A percentile compares a stretch with the other conserved stretches of the same genome.
These are phyloP conservation scores for Ascochyta rabiei DNA, from an alignment of 2,329 filamentous ascomycete species.

Conservation along the genomic window DNA sequence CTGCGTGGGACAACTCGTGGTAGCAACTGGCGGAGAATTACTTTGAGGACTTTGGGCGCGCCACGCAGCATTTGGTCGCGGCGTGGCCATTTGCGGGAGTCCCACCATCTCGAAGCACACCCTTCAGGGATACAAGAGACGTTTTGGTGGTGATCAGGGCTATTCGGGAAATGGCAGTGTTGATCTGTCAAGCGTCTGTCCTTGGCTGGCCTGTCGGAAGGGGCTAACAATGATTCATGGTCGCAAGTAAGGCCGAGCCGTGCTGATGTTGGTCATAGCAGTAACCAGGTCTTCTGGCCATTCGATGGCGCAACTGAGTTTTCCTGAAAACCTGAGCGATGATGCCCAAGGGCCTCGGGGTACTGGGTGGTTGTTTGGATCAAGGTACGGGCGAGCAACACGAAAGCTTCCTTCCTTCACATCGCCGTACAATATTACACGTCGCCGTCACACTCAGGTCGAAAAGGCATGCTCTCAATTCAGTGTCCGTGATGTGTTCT, in stretches of 20 bases:
- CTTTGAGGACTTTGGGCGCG: neutral
- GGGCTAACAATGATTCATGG: neutral
- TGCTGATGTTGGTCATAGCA: conserved; percentile 2
- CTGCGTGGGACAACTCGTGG: neutral
- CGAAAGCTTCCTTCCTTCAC: conserved; percentile 5
- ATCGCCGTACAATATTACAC: neutral
- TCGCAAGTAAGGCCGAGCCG: conserved; percentile 4
- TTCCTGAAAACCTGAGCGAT: neutral
- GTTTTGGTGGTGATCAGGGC: conserved; percentile 7
- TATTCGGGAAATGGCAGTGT: conserved; percentile 1
- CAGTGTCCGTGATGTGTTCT: neutral
- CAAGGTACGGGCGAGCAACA: conserved; percentile 9
- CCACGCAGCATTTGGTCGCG: conserved; percentile 3
- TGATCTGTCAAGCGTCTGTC: conserved; percentile 6
- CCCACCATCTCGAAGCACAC: conserved; percentile 14
- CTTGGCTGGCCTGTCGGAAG: conserved; percentile 11
- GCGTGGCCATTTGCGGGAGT: conserved; percentile 9
- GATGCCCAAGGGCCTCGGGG: conserved; percentile 11
- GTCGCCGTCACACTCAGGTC: neutral
- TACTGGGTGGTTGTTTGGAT: neutral
- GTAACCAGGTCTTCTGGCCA: neutral
- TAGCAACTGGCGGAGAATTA: conserved; percentile 8
- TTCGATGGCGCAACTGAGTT: conserved; percentile 2
- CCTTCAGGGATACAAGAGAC: conserved; percentile 4
- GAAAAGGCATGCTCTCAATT: neutral